Evolutionary conservation across 257 asterid species (phyloP).

Genomic region (Solanum bukasovii): DNA sequence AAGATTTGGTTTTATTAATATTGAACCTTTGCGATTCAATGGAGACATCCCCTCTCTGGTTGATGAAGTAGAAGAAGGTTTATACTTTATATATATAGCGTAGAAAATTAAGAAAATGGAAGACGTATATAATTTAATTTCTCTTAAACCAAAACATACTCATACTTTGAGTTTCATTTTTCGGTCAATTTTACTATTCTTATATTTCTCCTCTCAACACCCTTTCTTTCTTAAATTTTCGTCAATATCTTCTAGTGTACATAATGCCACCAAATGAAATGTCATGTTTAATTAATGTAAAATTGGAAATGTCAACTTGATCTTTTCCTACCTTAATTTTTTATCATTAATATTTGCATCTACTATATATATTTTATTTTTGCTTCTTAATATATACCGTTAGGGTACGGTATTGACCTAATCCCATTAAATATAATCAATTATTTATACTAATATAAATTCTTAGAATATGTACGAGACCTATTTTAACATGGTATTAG

Average conservation of each 20-base stretch:
- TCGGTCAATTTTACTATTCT: background rate
- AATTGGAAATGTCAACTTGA: background rate
- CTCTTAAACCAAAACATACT: background rate
- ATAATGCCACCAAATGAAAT: background rate
- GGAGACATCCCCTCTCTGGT: background rate
- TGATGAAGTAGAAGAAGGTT: background rate
- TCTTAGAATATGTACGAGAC: background rate
- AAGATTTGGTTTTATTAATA: constrained; percentile 11
- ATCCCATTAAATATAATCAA: background rate
- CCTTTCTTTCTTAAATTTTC: background rate
- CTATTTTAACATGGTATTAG: too few relatives aligned
- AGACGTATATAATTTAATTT: background rate
- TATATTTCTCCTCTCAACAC: background rate
- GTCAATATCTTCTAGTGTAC: background rate
- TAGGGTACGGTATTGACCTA: background rate
- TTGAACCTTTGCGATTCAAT: background rate
- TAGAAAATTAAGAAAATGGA: background rate
- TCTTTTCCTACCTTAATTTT: background rate
- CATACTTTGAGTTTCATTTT: background rate
- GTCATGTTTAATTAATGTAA: background rate
- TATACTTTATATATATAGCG: background rate
- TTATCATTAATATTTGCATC: background rate
- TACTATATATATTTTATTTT: background rate
- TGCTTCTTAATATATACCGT: background rate
- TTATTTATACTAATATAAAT: background rate